Evolutionary conservation across 441 rosid genomes (phyloP), one percentile per base, ranked within the genome.

Genomic region (Isatis lusitanica): DNA sequence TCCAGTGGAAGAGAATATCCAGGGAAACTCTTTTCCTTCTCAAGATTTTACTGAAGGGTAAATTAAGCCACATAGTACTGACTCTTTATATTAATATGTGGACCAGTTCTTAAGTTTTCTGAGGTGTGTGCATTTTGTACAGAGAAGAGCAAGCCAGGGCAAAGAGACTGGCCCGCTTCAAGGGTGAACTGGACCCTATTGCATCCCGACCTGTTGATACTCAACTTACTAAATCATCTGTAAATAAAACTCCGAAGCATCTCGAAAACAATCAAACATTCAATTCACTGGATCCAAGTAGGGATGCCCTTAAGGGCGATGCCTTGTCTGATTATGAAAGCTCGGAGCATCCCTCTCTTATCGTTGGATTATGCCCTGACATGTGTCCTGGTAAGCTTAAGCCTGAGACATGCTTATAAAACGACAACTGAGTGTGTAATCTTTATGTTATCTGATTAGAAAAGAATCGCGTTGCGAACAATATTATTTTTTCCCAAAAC

Each of bases 81-180:
- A 71, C 66, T 71, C 62, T 61, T 70, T 53, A 42, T 59, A 28
- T 60, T 13, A 17, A 51, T 11, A 39, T 65, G 50, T 46, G 68
- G 52, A 74, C 7, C 70, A 50, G 48, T 56, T 72, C 35, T 46
- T 42, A 28, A 58, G 66, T 68, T 77, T 70, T 68, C 48, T 68
- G 66, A 64, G 46, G 15, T 63, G 43, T 57, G 26, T 61, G 17
- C 31, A 26, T 61, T 30, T 53, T 39, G 63, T 70, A 63, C 83
- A 95, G 99, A 78, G 98, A 95, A 84, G 84, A 84, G 79, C 88
- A 90, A 80, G 98, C 98, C 82, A 95, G 91, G 87, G 97, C 91
- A 60, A 95, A 91, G 85, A 86, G 98, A 65, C 80, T 90, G 76
- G 94, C 91, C 28, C 98, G 98, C 58, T 95, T 95, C 78, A 93